Conservation (phyloP, 2,329 filamentous ascomycete species). For the Aureobasidium leucospermi region DNA sequence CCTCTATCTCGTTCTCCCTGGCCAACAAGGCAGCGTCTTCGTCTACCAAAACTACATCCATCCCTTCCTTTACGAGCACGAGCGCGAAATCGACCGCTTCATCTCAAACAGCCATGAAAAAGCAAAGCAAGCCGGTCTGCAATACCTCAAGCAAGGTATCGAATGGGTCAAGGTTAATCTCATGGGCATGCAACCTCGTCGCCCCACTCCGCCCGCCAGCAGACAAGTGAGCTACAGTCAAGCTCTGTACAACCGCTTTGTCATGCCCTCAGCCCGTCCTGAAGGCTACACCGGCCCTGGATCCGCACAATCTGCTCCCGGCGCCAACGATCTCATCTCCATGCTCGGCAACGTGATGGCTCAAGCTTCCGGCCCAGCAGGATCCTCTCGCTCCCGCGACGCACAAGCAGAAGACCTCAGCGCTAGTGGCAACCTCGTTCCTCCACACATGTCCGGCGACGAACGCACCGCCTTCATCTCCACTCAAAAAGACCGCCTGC, state of each 20-base stretch:
- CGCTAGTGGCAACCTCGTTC: conserved; percentile 59
- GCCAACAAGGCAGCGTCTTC: conserved; percentile 84
- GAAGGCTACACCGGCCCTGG: conserved; percentile 35
- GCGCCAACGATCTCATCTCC: conserved; percentile 63
- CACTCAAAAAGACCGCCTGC: conserved; percentile 70
- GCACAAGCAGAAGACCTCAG: conserved; percentile 45
- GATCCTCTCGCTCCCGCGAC: conserved; percentile 26
- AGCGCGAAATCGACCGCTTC: conserved; percentile 80
- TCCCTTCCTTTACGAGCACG: conserved; percentile 82
- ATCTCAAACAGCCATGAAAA: conserved; percentile 76
- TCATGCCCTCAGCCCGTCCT: conserved; percentile 63
- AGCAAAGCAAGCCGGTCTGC: conserved; percentile 66
- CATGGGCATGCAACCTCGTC: conserved; percentile 64
- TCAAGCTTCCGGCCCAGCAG: conserved; percentile 31
- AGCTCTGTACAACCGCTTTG: conserved; percentile 76
- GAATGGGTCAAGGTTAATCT: conserved; percentile 63
- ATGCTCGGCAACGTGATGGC: conserved; percentile 69
- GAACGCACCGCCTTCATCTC: conserved; percentile 69
- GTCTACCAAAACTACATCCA: conserved; percentile 81
- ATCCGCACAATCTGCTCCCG: neutral
- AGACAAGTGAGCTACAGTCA: conserved; percentile 62
- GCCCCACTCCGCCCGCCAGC: conserved; percentile 39
- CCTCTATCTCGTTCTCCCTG: conserved; percentile 91
- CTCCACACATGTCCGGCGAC: conserved; percentile 58
- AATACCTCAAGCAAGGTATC: conserved; percentile 41